Conservation (phyloP, 306 rosid genomes). For the Argentina anserina region DNA sequence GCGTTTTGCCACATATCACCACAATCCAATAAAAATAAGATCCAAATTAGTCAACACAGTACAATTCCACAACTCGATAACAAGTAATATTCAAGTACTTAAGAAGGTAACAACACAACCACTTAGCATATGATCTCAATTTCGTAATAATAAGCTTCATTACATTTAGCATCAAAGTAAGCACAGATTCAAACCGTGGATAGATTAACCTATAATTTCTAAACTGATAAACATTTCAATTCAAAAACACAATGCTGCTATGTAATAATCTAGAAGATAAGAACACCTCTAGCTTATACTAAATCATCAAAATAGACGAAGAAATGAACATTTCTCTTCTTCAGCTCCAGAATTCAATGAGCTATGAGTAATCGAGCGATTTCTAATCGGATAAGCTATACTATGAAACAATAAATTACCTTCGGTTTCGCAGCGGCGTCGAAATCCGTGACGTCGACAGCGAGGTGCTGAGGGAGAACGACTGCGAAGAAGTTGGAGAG, state of each 20-base stretch:
- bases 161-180: too few relatives aligned
- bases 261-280: too few relatives aligned
- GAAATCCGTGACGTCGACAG: neutral
- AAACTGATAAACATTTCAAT: too few relatives aligned
- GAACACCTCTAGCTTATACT: neutral
- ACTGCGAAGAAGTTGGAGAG: conserved; percentile 55
- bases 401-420: conserved; percentile 29
- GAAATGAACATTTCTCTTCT: neutral
- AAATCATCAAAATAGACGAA: neutral
- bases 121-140: neutral
- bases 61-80: neutral
- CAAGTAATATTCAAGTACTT: neutral
- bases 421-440: neutral
- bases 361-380: neutral
- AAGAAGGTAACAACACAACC: neutral
- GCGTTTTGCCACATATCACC: conserved; percentile 30
- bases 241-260: too few relatives aligned
- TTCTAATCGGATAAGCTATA: neutral
- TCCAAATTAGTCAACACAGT: neutral
- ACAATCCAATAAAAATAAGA: neutral
- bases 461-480: conserved; percentile 56
- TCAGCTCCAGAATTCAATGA: neutral
- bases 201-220: too few relatives aligned
- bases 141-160: too few relatives aligned
- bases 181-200: too few relatives aligned